Evolutionary conservation across 2,329 filamentous ascomycete genomes (phyloP).

Genomic region (Acrocalymma vagum): DNA sequence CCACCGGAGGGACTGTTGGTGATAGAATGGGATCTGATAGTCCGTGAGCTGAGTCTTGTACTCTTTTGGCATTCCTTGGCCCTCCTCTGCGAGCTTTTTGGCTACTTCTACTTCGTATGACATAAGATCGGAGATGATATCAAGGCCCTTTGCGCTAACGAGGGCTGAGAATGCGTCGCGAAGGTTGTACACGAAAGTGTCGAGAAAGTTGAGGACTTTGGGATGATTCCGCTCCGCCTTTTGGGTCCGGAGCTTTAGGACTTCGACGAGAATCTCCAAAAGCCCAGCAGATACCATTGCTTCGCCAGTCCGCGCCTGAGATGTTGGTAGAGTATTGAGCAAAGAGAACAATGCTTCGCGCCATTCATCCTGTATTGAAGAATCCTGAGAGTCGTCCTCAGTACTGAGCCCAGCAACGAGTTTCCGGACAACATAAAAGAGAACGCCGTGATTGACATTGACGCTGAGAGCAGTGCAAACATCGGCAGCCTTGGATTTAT

Average conservation of each 20-base stretch:
- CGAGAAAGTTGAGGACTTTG: slow-evolving; percentile 85
- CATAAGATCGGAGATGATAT: slow-evolving; percentile 88
- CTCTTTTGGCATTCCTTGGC: slow-evolving; percentile 74
- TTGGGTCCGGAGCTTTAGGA: slow-evolving; percentile 81
- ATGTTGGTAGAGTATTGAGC: slow-evolving; percentile 78
- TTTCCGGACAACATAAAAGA: slow-evolving; percentile 92
- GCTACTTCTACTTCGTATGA: slow-evolving; percentile 79
- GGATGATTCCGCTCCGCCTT: slow-evolving; percentile 86
- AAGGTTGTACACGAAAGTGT: slow-evolving; percentile 85
- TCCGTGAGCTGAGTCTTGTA: slow-evolving; percentile 86
- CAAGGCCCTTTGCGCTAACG: slow-evolving; percentile 82
- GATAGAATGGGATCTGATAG: slow-evolving; percentile 91
- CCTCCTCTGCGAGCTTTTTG: slow-evolving; percentile 70
- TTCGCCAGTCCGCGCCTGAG: slow-evolving; percentile 75
- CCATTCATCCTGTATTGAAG: slow-evolving; percentile 84
- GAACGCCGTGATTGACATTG: slow-evolving; percentile 93
- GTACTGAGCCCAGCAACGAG: slow-evolving; percentile 79
- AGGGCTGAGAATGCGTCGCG: slow-evolving; percentile 85
- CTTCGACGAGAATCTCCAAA: slow-evolving; percentile 88
- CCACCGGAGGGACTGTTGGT: slow-evolving; percentile 93
- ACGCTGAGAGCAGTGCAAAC: slow-evolving; percentile 91
- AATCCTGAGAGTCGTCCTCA: slow-evolving; percentile 61
- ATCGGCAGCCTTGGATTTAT: slow-evolving; percentile 78
- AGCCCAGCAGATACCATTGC: slow-evolving; percentile 90
- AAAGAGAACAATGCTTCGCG: slow-evolving; percentile 89